Conservation (phyloP, 139 green algal species). For the Spirogloea muscicola region DNA sequence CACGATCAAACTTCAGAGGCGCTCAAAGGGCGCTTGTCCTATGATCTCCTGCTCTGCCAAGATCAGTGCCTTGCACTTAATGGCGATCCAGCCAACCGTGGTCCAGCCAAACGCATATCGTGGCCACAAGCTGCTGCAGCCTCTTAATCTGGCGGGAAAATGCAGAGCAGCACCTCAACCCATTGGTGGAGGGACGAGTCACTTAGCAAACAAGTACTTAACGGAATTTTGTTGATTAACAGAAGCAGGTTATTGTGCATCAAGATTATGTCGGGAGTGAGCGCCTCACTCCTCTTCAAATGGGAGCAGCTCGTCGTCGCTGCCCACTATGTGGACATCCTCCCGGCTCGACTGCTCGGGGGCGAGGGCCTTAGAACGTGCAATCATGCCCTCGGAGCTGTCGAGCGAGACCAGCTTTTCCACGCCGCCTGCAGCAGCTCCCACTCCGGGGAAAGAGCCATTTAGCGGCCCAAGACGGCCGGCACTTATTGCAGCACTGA, state of each 20-base stretch:
- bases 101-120: too few species aligned
- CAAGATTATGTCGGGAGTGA: too few species aligned
- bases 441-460: neutral
- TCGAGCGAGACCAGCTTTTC: constrained; percentile 6
- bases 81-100: neutral
- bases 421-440: neutral
- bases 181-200: too few species aligned
- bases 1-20: constrained; percentile 3
- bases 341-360: neutral
- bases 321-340: constrained; percentile 6
- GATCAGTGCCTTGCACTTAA: neutral
- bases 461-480: neutral
- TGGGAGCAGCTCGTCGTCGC: constrained; percentile 48
- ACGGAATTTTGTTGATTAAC: too few species aligned
- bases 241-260: too few species aligned
- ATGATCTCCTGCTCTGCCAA: neutral
- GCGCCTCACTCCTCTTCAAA: constrained; percentile 49
- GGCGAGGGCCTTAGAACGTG: neutral
- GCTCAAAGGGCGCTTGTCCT: too few species aligned
- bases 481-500: too few species aligned
- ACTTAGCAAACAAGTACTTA: too few species aligned
- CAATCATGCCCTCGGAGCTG: neutral
- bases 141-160: neutral
- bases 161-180: constrained; percentile 20
- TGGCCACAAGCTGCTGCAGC: neutral